Base-by-base conservation (phyloP, 805 yeast species). In the Metschnikowia gelsemii region DNA sequence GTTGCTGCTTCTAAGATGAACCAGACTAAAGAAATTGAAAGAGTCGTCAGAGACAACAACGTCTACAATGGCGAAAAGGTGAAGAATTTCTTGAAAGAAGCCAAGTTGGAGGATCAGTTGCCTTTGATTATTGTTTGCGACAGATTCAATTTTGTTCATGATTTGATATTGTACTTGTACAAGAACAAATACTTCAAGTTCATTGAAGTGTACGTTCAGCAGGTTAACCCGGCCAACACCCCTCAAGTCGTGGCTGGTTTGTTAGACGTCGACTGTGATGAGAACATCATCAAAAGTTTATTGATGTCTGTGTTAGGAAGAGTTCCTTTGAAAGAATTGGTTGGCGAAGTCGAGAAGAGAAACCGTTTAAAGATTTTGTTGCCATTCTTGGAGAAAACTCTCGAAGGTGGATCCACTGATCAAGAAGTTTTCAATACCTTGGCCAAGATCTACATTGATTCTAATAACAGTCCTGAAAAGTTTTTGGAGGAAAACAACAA, bases 61-160 rank as follows among this genome's bases (percentile, higher is more conserved):
- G 91, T 88, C 45, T 93, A 91, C 68, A 91, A 89, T 61, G 95
- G 98, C 45, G 99, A 93, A 64, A 90, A 90, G 68, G 98, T 93
- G 46, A 93, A 93, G 75, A 93, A 93, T 72, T 95, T 87, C 68
- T 77, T 93, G 70, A 93, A 93, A 68, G 99, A 93, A 63, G 88
- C 91, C 48, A 81, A 86, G 59, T 76, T 93, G 51, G 90, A 90
- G 48, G 98, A 93, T 62, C 99, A 93, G 71, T 75, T 93, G 49
- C 99, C 99, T 35, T 78, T 93, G 65, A 90, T 95, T 54, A 86
- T 95, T 63, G 96, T 93, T 35, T 90, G 97, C 69, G 98, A 93
- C 71, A 81, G 96, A 61, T 87, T 75, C 70, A 75, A 82, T 63
- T 93, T 81, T 63, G 88, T 90, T 41, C 98, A 93, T 64, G 99